Evolutionary conservation across 768 basidiomycete genomes (phyloP), one percentile per base, ranked within the genome.

Genomic region (Leccinellum rugosiceps): DNA sequence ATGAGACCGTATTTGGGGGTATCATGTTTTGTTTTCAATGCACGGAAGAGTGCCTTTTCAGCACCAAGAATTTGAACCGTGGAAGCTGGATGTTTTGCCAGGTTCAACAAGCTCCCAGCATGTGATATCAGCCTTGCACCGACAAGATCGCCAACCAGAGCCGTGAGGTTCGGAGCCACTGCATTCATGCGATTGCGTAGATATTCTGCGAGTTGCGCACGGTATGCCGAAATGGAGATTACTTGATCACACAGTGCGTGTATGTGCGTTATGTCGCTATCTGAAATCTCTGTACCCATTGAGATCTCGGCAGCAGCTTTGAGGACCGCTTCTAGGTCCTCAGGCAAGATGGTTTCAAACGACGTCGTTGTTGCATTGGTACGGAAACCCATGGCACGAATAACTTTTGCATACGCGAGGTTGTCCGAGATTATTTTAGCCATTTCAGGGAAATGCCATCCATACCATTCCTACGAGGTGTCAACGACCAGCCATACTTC

Each of bases 361-460:
- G 90, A 86, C 46, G 92, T 98, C 46, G 85, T 78, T 25, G 83
- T 78, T 34, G 94, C 93, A 74, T 96, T 97, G 64, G 95, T 95
- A 64, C 97, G 92, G 83, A 98, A 94, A 58, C 94, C 97, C 95
- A 99, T 96, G 32, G 81, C 74, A 55, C 88, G 89, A 65, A 99
- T 85, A 57, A 90, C 88, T 77, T 94, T 97, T 58, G 97, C 95
- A 72, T 98, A 98, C 19, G 96, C 95, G 58, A 95, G 77, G 75
- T 97, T 99, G 79, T 99, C 97, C 58, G 87, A 85, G 63, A 99
- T 90, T 71, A 99, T 98, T 78, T 98, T 98, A 58, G 88, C 90
- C 89, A 99, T 92, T 76, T 99, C 97, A 5, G 97, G 97, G 83
- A 99, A 99, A 78, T 99, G 97, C 97, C 97, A 99, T 35, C 97